These are phyloP conservation scores for Helianthus tuberosus DNA, from an alignment of 129 eudicot genomes.

Conservation along the genomic window DNA sequence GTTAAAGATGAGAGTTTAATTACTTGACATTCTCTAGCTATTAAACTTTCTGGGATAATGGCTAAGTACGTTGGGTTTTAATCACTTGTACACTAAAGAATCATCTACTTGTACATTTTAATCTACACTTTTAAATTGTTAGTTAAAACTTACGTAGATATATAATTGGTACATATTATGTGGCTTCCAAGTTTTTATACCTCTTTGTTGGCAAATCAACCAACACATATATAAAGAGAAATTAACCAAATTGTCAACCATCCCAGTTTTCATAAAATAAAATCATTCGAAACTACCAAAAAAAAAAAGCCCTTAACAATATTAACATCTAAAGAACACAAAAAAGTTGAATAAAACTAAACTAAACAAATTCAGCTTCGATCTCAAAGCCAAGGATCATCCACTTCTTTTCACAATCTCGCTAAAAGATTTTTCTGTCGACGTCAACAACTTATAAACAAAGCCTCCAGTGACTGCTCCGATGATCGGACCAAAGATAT, in stretches of 20 bases:
- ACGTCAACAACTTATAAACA: conserved; percentile 52
- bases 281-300: background rate
- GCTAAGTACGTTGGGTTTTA: too few species aligned
- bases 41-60: too few species aligned
- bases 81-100: too few species aligned
- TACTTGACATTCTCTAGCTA: too few species aligned
- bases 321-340: background rate
- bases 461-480: conserved; percentile 66
- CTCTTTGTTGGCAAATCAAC: background rate
- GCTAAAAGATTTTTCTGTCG: conserved; percentile 43
- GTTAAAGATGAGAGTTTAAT: too few species aligned
- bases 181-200: too few species aligned
- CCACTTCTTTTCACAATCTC: conserved; percentile 34
- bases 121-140: too few species aligned
- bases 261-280: background rate
- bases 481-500: conserved; percentile 62
- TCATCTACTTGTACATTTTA: too few species aligned
- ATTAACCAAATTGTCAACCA: background rate
- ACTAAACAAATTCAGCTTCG: background rate
- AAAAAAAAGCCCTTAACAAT: background rate
- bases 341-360: background rate
- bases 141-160: too few species aligned
- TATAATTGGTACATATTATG: too few species aligned
- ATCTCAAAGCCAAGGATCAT: background rate
- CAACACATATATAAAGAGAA: background rate